Base-by-base conservation (phyloP, 2,329 filamentous ascomycete genomes). In the Onygena corvina region DNA sequence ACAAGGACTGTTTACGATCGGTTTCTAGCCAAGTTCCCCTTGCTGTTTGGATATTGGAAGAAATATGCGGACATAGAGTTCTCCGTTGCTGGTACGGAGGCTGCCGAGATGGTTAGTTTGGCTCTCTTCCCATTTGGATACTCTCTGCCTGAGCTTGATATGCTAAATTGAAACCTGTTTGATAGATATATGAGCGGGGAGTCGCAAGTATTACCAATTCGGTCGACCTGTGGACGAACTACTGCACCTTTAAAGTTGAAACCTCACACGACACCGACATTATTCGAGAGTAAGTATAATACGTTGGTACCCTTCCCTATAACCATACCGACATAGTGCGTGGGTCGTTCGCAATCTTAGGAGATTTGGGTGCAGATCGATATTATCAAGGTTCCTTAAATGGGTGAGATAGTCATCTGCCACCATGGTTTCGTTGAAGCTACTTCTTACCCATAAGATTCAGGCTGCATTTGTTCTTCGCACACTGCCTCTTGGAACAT, bases 31-130 rank as follows among this genome's bases (percentile, higher is more conserved):
- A 95, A 94, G 63, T 98, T 95, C 57, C 92, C 92, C 2, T 76
- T 96, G 8, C 79, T 96, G 33, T 98, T 96, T 61, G 92, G 90
- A 47, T 98, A 96, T 72, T 98, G 92, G 92, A 96, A 96, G 73
- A 96, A 95, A 66, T 98, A 96, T 75, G 92, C 92, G 61, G 90
- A 96, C 61, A 76, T 94, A 55, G 92, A 98, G 63, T 98, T 98
- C 70, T 88, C 88, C 46, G 94, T 98, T 56, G 88, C 88, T 3
- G 92, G 92, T 14, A 93, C 92, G 3, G 92, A 98, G 72, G 90
- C 90, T 36, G 92, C 92, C 48, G 92, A 96, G 67, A 93, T 95
- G 84, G 88, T 94, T 18, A 30, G 21, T n/a, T 14, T n/a, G n/a
- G n/a, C 7, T 38, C 9, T 23, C 11, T 1, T 2, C 9, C 11